Percentiles rank a stretch among this genome's conserved stretches.
Conservation (phyloP, 495 filamentous ascomycete genomes). For the Symbiotaphrina buchneri region DNA sequence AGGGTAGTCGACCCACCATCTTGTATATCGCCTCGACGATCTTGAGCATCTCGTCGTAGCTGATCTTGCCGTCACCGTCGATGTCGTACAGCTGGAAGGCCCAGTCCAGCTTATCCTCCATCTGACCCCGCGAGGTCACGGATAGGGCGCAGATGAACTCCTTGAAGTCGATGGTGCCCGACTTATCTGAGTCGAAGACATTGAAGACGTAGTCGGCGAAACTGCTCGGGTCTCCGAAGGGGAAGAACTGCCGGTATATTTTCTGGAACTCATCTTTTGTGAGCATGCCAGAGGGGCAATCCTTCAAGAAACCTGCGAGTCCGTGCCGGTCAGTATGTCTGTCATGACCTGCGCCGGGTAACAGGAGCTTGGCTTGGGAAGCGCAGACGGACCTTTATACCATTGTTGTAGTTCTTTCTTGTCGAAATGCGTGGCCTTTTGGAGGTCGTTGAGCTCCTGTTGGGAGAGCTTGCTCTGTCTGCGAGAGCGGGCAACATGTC, state of each 20-base stretch:
- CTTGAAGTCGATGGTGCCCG: slow-evolving; percentile 96
- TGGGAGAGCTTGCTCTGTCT: slow-evolving; percentile 91
- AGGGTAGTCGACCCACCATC: slow-evolving; percentile 55
- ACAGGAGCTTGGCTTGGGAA: not conserved
- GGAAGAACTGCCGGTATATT: slow-evolving; percentile 98
- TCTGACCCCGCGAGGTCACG: slow-evolving; percentile 88
- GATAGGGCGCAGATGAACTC: slow-evolving; percentile 98
- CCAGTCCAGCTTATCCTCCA: slow-evolving; percentile 99
- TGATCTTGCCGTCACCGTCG: slow-evolving; percentile 95
- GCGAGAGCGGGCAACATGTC: not conserved
- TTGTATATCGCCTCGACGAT: slow-evolving; percentile 99
- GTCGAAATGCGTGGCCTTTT: slow-evolving; percentile 93
- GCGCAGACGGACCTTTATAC: slow-evolving; percentile 64
- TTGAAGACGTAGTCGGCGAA: slow-evolving; percentile 99
- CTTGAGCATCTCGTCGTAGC: slow-evolving; percentile 94
- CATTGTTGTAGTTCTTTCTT: slow-evolving; percentile 99
- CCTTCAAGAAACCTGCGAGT: slow-evolving; percentile 74
- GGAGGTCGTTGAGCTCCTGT: slow-evolving; percentile 82
- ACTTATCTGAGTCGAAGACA: slow-evolving; percentile 93
- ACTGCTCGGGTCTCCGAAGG: slow-evolving; percentile 86
- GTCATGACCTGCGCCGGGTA: not conserved
- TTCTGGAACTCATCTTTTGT: slow-evolving; percentile 98
- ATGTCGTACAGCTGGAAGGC: slow-evolving; percentile 99
- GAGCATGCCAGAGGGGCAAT: slow-evolving; percentile 89
- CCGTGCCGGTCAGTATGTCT: slow-evolving; percentile 3